Conservation (phyloP, 2,329 filamentous ascomycete genomes). For the Claviceps sp. region DNA sequence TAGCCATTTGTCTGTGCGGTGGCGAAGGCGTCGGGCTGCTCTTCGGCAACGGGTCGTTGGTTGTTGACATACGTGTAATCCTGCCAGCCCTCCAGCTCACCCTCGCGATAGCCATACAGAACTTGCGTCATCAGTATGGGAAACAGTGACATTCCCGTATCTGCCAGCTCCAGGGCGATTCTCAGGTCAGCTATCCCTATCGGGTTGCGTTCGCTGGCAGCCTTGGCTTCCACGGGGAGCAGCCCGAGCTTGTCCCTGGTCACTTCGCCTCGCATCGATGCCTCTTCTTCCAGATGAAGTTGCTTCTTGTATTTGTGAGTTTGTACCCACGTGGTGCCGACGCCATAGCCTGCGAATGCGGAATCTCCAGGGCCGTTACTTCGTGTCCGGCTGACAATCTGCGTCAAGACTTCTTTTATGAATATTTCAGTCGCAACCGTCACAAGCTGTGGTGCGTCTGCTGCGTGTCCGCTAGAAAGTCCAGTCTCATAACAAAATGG, state of each 20-base stretch:
- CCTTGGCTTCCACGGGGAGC: constrained; percentile 68
- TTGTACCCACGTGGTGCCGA: constrained; percentile 58
- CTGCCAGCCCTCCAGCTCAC: constrained; percentile 55
- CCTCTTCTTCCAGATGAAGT: constrained; percentile 62
- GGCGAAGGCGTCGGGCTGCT: constrained; percentile 14
- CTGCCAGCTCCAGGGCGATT: constrained; percentile 61
- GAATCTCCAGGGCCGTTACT: constrained; percentile 52
- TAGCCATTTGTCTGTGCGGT: constrained; percentile 34
- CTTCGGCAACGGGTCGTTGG: constrained; percentile 15
- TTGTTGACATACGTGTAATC: constrained; percentile 43
- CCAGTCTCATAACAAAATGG: constrained; percentile 56
- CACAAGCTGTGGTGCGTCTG: constrained; percentile 50
- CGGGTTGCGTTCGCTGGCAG: constrained; percentile 55
- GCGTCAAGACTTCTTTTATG: constrained; percentile 51
- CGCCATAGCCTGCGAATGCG: constrained; percentile 48
- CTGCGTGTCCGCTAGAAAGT: constrained; percentile 42
- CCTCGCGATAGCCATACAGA: constrained; percentile 57
- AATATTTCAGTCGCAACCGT: constrained; percentile 53
- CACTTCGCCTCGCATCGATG: constrained; percentile 59
- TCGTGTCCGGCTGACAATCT: constrained; percentile 49
- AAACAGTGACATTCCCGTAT: constrained; percentile 64
- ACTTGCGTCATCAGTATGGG: constrained; percentile 61
- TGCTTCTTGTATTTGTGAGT: constrained; percentile 66
- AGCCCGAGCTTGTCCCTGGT: constrained; percentile 62
- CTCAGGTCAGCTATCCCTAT: constrained; percentile 68